phyloP scores from a whole-genome alignment of 192 early-diverging fungal genomes.

The Obelidium mucronatum region DNA sequence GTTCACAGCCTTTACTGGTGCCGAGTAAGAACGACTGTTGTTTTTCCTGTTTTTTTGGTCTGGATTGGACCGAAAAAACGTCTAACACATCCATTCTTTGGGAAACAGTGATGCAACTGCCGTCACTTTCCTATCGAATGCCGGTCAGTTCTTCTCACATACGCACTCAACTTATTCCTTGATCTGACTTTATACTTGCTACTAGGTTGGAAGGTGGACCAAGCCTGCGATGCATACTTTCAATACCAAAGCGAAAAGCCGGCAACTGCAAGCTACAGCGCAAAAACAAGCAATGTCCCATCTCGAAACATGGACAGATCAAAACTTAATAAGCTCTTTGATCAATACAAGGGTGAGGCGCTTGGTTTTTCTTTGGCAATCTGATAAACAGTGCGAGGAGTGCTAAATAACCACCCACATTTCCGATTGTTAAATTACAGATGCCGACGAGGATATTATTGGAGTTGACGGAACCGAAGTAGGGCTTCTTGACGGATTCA shows the following conservation, averaged over 20 bases:
- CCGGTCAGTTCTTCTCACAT: not conserved
- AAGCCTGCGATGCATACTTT: slow-evolving; percentile 71
- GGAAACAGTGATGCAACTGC: not conserved
- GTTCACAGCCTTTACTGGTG: slow-evolving; percentile 20
- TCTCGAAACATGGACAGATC: not conserved
- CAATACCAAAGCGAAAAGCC: slow-evolving; percentile 35
- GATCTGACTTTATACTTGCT: not conserved
- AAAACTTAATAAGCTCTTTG: slow-evolving; percentile 68
- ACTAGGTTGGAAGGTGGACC: slow-evolving; percentile 73
- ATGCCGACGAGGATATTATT: slow-evolving; percentile 70
- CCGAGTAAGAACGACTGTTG: slow-evolving; percentile 29
- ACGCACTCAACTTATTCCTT: not conserved
- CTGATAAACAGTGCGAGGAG: not conserved
- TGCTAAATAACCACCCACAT: not conserved
- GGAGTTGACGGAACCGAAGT: slow-evolving; percentile 73
- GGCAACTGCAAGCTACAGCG: not conserved
- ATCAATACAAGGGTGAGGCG: slow-evolving; percentile 75
- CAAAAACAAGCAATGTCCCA: not conserved
- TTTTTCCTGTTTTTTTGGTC: no score
- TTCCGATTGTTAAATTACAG: slow-evolving; percentile 38
- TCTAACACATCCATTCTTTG: not conserved
- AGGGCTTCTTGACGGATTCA: not conserved
- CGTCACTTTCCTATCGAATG: not conserved
- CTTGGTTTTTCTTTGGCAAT: not conserved
- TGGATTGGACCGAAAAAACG: no score